Evolutionary conservation across 257 asterid species (phyloP), one percentile per base, ranked within the genome.

Genomic region (Vinca minor): DNA sequence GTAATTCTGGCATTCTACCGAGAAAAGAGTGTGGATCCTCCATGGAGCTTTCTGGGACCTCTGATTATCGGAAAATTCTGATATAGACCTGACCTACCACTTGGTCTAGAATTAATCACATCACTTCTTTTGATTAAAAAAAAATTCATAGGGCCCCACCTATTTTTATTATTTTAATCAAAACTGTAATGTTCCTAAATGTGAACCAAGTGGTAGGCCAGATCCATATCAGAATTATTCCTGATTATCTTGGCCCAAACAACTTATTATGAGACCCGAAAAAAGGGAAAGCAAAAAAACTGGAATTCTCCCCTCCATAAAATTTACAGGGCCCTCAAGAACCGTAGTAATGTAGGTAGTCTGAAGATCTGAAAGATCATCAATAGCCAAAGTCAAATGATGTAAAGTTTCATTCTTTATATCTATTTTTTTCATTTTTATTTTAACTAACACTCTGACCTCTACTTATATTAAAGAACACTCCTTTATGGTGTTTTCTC

Each of bases 1-100:
- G 82, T 93, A 93, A 74, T 89, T 75, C 76, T 87, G 94, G 56
- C 98, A 93, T 77, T 93, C 97, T 57, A 87, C 98, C 46, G 97
- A 93, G 80, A 92, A 92, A 34, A 92, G 71, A 12, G 98, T 92
- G 77, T 92, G 97, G 81, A 92, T 81, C 84, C 97, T 84, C 66
- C 72, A 83, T 57, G 94, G 92, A 63, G 86, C 83, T 28, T 67
- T 81, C 23, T 67, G 82, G 0, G 66, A 73, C 71, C 54, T 80
- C 67, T 65, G 66, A 62, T 41, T 66, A 28, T n/a, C n/a, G n/a
- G n/a, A n/a, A n/a, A n/a, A n/a, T n/a, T n/a, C n/a, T n/a, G n/a
- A n/a, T n/a, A n/a, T n/a, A n/a, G n/a, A n/a, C n/a, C n/a, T n/a
- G n/a, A n/a, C n/a, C n/a, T n/a, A n/a, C n/a, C n/a, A n/a, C n/a